phyloP scores from a whole-genome alignment of 73 alveolate species.

The Uronychia setigera region DNA sequence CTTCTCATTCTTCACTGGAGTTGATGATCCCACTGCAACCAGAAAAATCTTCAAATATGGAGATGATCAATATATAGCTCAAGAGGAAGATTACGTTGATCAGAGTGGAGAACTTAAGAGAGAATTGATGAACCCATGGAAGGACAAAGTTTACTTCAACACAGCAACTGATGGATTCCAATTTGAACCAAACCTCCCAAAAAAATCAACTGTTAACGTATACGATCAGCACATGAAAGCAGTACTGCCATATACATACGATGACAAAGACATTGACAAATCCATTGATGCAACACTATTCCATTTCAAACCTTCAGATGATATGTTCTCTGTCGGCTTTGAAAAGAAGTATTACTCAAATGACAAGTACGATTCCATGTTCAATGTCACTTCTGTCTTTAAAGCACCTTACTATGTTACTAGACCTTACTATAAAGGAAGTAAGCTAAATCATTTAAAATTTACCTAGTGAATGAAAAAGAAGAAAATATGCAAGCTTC shows the following conservation, averaged over 20 bases:
- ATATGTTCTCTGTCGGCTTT: not conserved
- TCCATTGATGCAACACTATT: not conserved
- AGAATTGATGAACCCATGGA: not conserved
- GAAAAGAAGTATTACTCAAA: not conserved
- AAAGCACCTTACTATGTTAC: not conserved
- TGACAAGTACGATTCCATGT: not conserved
- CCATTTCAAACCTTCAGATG: not conserved
- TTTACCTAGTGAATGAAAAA: too few relatives aligned
- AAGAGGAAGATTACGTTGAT: too few relatives aligned
- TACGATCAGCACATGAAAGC: not conserved
- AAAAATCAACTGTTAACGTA: not conserved
- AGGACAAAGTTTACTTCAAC: not conserved
- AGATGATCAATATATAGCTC: too few relatives aligned
- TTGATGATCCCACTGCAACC: not conserved
- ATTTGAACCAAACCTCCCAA: not conserved
- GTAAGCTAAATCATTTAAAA: too few relatives aligned
- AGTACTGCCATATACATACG: not conserved
- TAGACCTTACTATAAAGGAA: not conserved
- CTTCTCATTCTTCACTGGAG: not conserved
- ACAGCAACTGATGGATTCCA: not conserved
- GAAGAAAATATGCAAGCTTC: too few relatives aligned
- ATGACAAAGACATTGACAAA: not conserved
- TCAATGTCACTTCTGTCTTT: not conserved
- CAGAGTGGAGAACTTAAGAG: not conserved
- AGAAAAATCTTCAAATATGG: not conserved